Evolutionary conservation across 805 yeast genomes (phyloP).

Genomic region (Kodamaea hsintzibuensis): DNA sequence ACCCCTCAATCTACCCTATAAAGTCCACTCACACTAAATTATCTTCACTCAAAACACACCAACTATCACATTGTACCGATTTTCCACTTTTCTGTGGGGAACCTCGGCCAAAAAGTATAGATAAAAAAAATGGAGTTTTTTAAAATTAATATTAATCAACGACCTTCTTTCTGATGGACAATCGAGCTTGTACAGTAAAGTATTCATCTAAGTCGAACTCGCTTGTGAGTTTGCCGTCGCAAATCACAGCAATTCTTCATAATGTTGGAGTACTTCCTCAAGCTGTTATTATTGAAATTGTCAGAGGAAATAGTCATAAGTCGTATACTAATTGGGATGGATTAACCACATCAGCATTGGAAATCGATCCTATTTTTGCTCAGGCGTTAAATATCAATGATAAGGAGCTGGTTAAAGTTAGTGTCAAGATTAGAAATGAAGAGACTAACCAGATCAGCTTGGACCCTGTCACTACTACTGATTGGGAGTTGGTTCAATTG

Average conservation of each 20-base stretch:
- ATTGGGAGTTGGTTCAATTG: slow-evolving; percentile 88
- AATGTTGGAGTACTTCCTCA: slow-evolving; percentile 58
- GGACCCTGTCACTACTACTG: slow-evolving; percentile 75
- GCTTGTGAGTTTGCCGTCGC: slow-evolving; percentile 55
- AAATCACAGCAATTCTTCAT: slow-evolving; percentile 45
- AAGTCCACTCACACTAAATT: too few relatives aligned
- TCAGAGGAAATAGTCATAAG: slow-evolving; percentile 23
- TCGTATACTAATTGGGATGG: slow-evolving; percentile 71
- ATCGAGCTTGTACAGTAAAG: slow-evolving; percentile 29
- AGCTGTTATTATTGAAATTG: slow-evolving; percentile 54
- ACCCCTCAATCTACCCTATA: too few relatives aligned
- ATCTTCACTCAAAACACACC: too few relatives aligned
- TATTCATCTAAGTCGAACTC: slow-evolving; percentile 44
- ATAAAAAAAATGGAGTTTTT: background rate
- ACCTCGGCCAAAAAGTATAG: background rate
- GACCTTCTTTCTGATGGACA: slow-evolving; percentile 30
- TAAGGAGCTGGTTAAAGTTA: slow-evolving; percentile 27
- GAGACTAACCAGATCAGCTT: slow-evolving; percentile 62
- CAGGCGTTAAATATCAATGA: slow-evolving; percentile 48
- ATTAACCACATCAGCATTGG: slow-evolving; percentile 39
- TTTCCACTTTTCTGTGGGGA: background rate
- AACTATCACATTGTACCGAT: background rate
- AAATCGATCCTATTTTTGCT: slow-evolving; percentile 71
- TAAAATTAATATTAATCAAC: background rate
- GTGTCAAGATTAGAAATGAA: slow-evolving; percentile 48